Evolutionary conservation across 768 basidiomycete genomes (phyloP).

Genomic region (Russula earlei): DNA sequence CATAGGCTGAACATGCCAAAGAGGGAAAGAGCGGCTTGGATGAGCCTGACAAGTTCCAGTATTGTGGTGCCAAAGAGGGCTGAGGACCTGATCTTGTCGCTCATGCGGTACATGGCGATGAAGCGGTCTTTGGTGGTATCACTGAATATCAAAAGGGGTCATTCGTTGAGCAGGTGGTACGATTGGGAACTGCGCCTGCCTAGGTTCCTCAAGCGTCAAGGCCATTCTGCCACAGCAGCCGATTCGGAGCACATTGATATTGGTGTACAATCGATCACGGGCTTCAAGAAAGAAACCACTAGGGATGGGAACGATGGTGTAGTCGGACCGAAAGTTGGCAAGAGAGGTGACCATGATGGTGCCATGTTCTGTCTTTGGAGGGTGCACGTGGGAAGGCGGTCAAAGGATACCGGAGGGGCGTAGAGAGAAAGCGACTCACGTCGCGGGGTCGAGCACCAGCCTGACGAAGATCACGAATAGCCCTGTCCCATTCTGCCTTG

Average conservation of each 20-base stretch:
- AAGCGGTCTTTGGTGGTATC: conserved; percentile 78
- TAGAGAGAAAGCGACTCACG: conserved; percentile 27
- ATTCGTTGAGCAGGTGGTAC: neutral
- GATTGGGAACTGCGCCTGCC: conserved; percentile 30
- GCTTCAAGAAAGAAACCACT: conserved; percentile 54
- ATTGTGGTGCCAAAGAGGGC: conserved; percentile 55
- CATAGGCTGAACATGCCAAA: conserved; percentile 53
- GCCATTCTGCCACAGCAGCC: conserved; percentile 74
- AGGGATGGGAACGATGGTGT: conserved; percentile 74
- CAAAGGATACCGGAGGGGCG: neutral
- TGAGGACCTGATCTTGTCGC: conserved; percentile 30
- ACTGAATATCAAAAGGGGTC: conserved; percentile 30
- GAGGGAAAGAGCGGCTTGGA: conserved; percentile 61
- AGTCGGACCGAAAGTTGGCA: conserved; percentile 81
- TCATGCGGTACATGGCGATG: conserved; percentile 56
- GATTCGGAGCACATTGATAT: conserved; percentile 78
- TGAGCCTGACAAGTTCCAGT: conserved; percentile 63
- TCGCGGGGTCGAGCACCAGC: conserved; percentile 69
- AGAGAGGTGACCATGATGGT: conserved; percentile 74
- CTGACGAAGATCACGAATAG: conserved; percentile 50
- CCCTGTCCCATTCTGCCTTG: conserved; percentile 49
- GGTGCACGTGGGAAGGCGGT: neutral
- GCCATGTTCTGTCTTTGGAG: conserved; percentile 49
- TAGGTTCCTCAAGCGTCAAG: conserved; percentile 68
- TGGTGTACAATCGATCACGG: conserved; percentile 63